Evolutionary conservation across 768 basidiomycete species (phyloP), one percentile per base, ranked within the genome.

Genomic region (Mycena vitilis): DNA sequence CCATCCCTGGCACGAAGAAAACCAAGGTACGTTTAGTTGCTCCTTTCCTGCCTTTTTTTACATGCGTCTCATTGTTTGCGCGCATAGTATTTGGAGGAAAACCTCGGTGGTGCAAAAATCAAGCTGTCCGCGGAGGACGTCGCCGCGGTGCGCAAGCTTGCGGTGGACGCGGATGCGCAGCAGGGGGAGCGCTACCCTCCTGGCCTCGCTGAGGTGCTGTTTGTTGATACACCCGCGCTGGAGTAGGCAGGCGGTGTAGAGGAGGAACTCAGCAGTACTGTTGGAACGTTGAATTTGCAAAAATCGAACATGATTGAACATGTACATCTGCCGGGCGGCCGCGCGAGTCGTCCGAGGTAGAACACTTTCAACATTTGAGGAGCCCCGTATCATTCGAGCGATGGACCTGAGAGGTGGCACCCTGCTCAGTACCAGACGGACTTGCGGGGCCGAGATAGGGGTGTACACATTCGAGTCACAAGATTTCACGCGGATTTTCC

Each of bases 31-130:
- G 30, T 30, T 40, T 9, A 2, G 40, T 18, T 22, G n/a, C n/a
- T 4, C 5, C 12, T 53, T 36, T 6, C 34, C 47, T 48, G 20
- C 47, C 8, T 5, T 20, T 36, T 23, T 56, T 38, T 15, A 23
- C n/a, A 2, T 11, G 25, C 6, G 22, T 22, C 2, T 9, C 13
- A 16, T 45, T 22, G 11, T 38, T 40, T 6, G 36, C 20, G 18
- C 9, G 36, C 3, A 56, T 23, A 56, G 80, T 77, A 80, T 48
- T 73, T 83, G 9, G 72, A 78, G 30, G 80, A 83, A 59, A 82
- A 82, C 47, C 23, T 79, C 36, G 73, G 34, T 0, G 61, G 57
- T n/a, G 52, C 34, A 36, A 54, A 59, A 23, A 20, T 68, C 30
- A 34, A 12, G 36, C 56, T 68, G 4, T 59, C 61, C 5, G 42